These are phyloP conservation scores for Coleophoma crateriformis DNA, from an alignment of 2,329 filamentous ascomycete species.

Conservation along the genomic window DNA sequence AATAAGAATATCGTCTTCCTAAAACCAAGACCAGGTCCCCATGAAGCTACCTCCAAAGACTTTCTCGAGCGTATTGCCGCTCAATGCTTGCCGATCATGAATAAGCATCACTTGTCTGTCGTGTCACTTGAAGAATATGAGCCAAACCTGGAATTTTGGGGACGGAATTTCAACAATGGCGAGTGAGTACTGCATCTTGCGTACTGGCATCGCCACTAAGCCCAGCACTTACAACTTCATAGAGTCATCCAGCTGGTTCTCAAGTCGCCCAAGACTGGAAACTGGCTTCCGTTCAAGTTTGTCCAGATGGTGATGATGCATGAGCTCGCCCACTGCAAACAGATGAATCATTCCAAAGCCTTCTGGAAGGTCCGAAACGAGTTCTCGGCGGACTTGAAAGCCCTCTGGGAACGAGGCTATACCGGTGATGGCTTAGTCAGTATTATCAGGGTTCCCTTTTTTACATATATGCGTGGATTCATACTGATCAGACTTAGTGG, in stretches of 20 bases:
- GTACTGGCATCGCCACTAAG: neutral
- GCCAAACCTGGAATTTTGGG: conserved; percentile 71
- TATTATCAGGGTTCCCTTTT: too few species aligned
- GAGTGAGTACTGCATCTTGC: conserved; percentile 36
- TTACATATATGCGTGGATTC: too few species aligned
- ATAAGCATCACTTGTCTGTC: conserved; percentile 56
- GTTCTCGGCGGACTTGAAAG: conserved; percentile 66
- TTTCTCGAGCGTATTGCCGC: conserved; percentile 75
- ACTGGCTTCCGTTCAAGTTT: conserved; percentile 76
- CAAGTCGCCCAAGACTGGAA: conserved; percentile 54
- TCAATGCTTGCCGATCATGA: conserved; percentile 72
- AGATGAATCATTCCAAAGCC: conserved; percentile 81
- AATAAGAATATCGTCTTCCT: conserved; percentile 82
- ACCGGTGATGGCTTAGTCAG: conserved; percentile 65
- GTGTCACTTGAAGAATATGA: conserved; percentile 76
- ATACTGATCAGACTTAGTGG: conserved; percentile 40
- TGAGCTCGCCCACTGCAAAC: conserved; percentile 74
- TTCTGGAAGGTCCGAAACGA: conserved; percentile 78
- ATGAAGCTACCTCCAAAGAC: conserved; percentile 58
- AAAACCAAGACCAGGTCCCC: conserved; percentile 64
- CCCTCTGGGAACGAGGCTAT: conserved; percentile 64
- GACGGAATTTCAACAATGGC: conserved; percentile 85
- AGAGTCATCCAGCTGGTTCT: conserved; percentile 75
- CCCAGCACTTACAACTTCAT: neutral
- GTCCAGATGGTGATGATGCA: conserved; percentile 97